A percentile compares a stretch with the other conserved stretches of the same genome.
Conservation (phyloP, 2,329 filamentous ascomycete genomes). For the Neurospora sp. region DNA sequence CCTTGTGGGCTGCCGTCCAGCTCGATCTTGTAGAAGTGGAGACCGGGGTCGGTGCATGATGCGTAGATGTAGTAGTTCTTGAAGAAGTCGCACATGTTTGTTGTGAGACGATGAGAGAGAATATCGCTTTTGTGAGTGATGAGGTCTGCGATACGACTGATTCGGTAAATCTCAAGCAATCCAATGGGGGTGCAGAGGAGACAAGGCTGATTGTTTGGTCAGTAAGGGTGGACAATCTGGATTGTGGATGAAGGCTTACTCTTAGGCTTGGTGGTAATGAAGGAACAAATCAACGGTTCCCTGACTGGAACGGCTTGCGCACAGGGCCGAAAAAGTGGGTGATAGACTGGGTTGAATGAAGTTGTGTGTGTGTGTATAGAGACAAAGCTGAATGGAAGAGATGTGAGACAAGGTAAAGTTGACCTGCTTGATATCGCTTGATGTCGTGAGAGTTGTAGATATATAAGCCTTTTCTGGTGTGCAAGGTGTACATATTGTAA, state of each 20-base stretch:
- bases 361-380: not conserved
- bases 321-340: not conserved
- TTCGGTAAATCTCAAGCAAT: not conserved
- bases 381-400: not conserved
- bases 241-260: not conserved
- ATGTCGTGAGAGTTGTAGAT: not conserved
- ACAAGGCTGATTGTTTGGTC: not conserved
- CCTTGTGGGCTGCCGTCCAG: slow-evolving; percentile 53
- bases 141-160: not conserved
- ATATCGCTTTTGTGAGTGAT: not conserved
- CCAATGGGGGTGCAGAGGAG: not conserved
- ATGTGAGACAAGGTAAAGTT: not conserved
- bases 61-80: slow-evolving; percentile 73
- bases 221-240: not conserved
- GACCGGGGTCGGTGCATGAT: slow-evolving; percentile 55
- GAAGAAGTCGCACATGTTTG: slow-evolving; percentile 50
- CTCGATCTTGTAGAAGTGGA: slow-evolving; percentile 61
- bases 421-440: not conserved
- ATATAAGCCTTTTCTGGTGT: not conserved
- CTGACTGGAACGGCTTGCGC: not conserved
- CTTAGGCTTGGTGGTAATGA: not conserved
- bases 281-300: not conserved
- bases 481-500: not conserved
- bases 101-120: not conserved
- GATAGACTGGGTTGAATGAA: not conserved